Base-by-base conservation (phyloP, 257 asterid genomes). In the Solanum ossicruentum region DNA sequence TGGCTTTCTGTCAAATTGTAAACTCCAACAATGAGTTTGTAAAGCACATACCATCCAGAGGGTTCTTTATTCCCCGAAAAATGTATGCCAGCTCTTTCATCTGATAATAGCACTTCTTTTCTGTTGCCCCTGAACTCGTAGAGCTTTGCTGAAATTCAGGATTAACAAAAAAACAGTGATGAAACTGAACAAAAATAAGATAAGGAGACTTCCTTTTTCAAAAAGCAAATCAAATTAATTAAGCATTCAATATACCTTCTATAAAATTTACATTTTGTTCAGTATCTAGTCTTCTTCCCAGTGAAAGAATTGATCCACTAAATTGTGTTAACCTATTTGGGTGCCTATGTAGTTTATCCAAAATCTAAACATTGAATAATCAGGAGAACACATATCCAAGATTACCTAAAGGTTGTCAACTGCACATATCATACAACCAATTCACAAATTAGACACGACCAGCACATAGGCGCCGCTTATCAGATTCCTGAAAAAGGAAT, bases 41-140 rank as follows among this genome's bases (percentile, higher is more conserved):
- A 84, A 93, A 93, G 45, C 92, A 90, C 55, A 93, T 89, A 58
- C 97, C 98, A 83, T 92, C 93, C 78, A 93, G 85, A 5, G 99
- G 98, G 81, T 90, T 93, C 81, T 88, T 91, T 83, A 93, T 91
- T 87, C 92, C 94, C 85, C 92, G 98, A 84, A 93, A 90, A 77
- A 95, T 88, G 88, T 92, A 94, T 71, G 98, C 95, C 87, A 94
- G 87, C 90, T 94, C 99, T 88, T 92, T 93, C 93, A 91, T 88
- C 91, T 88, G 93, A 10, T 93, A 91, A 66, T 88, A 86, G 17
- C 89, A 80, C 82, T 84, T 88, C 84, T 85, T 90, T 93, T 98
- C 86, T 91, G 92, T 81, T 86, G 93, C 90, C 92, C 92, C 89
- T 94, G 96, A 86, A 90, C 71, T 72, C 84, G 88, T 86, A 88